phyloP scores from a whole-genome alignment of 2,329 filamentous ascomycete species.

The Beauveria scarabaeidicola region DNA sequence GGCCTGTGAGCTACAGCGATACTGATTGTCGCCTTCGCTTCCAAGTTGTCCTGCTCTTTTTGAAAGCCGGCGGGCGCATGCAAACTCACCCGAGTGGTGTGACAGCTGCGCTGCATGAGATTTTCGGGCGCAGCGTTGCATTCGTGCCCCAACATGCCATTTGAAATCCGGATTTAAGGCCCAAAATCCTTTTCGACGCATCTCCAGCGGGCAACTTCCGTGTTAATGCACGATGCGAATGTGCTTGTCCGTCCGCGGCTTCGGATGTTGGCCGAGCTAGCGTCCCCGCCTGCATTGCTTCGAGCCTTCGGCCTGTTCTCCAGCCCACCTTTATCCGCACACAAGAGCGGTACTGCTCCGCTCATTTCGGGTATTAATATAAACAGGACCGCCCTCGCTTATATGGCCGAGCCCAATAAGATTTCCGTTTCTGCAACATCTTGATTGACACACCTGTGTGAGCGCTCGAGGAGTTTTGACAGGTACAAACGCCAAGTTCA shows the following conservation, averaged over 20 bases:
- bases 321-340: constrained; percentile 3
- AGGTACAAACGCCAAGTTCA: not conserved
- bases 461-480: not conserved
- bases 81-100: not conserved
- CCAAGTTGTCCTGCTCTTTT: not conserved
- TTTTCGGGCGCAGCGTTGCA: not conserved
- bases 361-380: not conserved
- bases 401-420: not conserved
- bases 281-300: not conserved
- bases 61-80: not conserved
- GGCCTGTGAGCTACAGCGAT: not conserved
- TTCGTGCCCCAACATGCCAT: not conserved
- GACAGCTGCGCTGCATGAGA: not conserved
- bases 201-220: constrained; percentile 9
- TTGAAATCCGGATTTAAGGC: not conserved
- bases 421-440: not conserved
- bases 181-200: not conserved
- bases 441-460: not conserved
- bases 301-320: not conserved
- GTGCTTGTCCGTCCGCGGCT: not conserved
- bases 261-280: constrained; percentile 12
- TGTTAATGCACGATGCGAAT: not conserved
- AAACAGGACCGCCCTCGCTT: not conserved
- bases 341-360: not conserved
- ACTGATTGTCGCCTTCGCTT: not conserved